Base-by-base conservation (phyloP, 2,329 filamentous ascomycete species). In the Cladosporium phlei region DNA sequence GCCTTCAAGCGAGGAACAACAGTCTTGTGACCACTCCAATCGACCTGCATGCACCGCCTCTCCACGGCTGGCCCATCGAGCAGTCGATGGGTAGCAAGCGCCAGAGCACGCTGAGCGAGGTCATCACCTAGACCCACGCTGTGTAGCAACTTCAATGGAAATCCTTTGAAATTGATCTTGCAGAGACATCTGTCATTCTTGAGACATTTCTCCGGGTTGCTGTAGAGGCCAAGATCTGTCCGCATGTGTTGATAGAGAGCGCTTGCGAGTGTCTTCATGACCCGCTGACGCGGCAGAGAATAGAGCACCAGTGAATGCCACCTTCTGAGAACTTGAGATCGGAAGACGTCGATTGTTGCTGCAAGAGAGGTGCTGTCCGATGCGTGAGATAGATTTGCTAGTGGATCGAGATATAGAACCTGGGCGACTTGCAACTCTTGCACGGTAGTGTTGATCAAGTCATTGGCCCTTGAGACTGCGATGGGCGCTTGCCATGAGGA, bases 71-170 rank as follows among this genome's bases (percentile, higher is more conserved):
- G 85, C 10, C 76, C 69, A 33, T 75, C 74, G 72, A 89, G 80
- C 49, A 83, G 72, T 27, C 69, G 68, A 59, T 88, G 76, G 73
- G 88, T 82, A 20, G 85, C 74, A 62, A 85, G 80, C 12, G 84
- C 86, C 57, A 88, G 83, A 27, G 85, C 71, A 22, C 84, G 76
- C 58, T 88, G 82, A 42, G 86, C 85, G 38, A 70, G 73, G 57
- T 86, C 81, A 20, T 83, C 83, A 1, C 81, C 81, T 14, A 89
- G 68, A 0, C 85, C 86, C 17, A 88, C 79, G 37, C 77, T 73
- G 54, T 76, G 70, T 12, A 89, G 67, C 7, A 53, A 27, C 5
- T 25, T 44, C 32, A 63, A 47, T 8, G 52, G 52, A 12, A 55
- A 43, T n/a, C 50, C 22, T 21, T 59, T 54, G 20, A 61, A 34